Evolutionary conservation across 805 yeast species (phyloP).

Genomic region (Zygosaccharomyces rouxii): DNA sequence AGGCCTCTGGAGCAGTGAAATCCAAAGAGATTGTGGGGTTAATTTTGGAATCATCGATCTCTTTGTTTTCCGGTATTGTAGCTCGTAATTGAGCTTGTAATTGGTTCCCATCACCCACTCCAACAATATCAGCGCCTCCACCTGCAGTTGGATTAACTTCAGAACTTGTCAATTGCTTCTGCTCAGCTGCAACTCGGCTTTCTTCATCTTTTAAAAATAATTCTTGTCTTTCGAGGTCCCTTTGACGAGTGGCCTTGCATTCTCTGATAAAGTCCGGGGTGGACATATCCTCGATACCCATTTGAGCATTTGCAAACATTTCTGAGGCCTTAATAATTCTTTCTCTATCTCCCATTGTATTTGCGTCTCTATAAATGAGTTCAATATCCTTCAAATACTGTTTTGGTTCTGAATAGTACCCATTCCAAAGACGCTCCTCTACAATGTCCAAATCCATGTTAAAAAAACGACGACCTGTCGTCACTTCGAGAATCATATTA

Average conservation of each 20-base stretch:
- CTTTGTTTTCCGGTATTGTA: neutral
- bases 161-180: neutral
- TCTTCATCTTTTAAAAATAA: slow-evolving; percentile 36
- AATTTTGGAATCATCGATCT: neutral
- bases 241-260: slow-evolving; percentile 64
- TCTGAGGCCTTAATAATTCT: slow-evolving; percentile 78
- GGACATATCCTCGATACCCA: slow-evolving; percentile 86
- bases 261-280: slow-evolving; percentile 66
- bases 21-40: neutral
- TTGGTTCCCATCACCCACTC: slow-evolving; percentile 27
- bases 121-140: slow-evolving; percentile 18
- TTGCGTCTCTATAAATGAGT: slow-evolving; percentile 75
- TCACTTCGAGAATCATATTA: slow-evolving; percentile 74
- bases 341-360: slow-evolving; percentile 75
- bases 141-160: slow-evolving; percentile 4
- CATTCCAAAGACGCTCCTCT: slow-evolving; percentile 96
- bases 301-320: slow-evolving; percentile 94
- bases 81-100: slow-evolving; percentile 22
- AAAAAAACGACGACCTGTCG: slow-evolving; percentile 65
- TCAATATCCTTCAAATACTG: slow-evolving; percentile 84
- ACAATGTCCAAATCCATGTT: slow-evolving; percentile 93
- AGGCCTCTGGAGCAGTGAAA: neutral
- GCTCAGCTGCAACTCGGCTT: slow-evolving; percentile 15
- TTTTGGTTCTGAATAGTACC: slow-evolving; percentile 86
- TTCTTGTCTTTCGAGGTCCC: slow-evolving; percentile 57